Base-by-base conservation (phyloP, 768 basidiomycete genomes). In the Wakefieldia striispora region DNA sequence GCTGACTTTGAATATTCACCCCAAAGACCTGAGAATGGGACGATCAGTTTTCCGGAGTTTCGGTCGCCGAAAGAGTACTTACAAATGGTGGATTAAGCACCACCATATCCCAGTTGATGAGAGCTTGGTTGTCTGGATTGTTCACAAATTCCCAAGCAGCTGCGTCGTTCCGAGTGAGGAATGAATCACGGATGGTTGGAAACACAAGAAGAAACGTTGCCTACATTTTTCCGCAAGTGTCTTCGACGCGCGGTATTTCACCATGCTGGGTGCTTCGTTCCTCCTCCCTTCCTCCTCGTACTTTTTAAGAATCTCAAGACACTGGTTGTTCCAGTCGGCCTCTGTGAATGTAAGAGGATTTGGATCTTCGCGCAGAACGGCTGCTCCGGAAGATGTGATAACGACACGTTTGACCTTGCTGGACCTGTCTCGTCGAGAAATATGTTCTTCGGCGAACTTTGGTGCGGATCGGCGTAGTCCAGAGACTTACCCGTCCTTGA, bases 371-470 rank as follows among this genome's bases (percentile, higher is more conserved):
- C 58, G 53, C 2, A 76, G 52, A 12, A 86, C 58, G 0, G 82
- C 68, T 1, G 79, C 85, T 40, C 64, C 70, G 2, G 86, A 88
- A 10, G 82, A 82, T 0, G 85, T 88, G 50, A 88, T 65, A 8
- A 90, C 80, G 37, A 93, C 70, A 3, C 89, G 79, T 62, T 86
- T 82, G 55, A 91, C 72, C 9, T 14, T 73, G 54, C 43, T 78
- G 72, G 57, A 54, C 38, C 56, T 58, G 16, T 38, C 23, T 41
- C n/a, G 19, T 51, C 36, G 24, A 27, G 27, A 38, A 40, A 9
- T 16, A n/a, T 13, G 23, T 4, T 17, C 7, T 19, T 29, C 11
- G 2, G 13, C 5, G 11, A 20, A 14, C n/a, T 20, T 27, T 8
- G 27, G 27, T n/a, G 27, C 24, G 10, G 29, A 12, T 29, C 29